phyloP scores from a whole-genome alignment of 345 rosid species.

The Bretschneidera sinensis region DNA sequence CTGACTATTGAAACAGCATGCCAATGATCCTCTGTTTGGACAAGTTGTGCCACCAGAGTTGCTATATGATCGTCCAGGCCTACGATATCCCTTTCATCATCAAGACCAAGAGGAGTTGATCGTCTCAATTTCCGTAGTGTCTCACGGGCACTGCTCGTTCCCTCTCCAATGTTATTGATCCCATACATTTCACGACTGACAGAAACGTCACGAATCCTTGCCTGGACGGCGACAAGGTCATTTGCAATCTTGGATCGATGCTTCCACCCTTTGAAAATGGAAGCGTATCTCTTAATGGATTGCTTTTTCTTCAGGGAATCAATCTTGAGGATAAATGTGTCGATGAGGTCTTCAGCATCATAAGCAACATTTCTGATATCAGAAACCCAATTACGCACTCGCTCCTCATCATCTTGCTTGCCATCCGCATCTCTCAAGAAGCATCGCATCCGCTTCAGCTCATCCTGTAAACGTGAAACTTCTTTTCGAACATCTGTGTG shows the following conservation, averaged over 20 bases:
- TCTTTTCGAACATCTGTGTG: conserved; percentile 13
- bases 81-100: conserved; percentile 20
- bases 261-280: conserved; percentile 7
- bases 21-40: conserved; percentile 10
- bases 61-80: conserved; percentile 23
- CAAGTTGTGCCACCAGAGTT: conserved; percentile 15
- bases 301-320: conserved; percentile 9
- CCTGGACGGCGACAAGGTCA: conserved; percentile 6
- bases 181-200: conserved; percentile 19
- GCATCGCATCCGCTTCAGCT: conserved; percentile 28
- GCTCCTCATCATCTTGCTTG: conserved; percentile 24
- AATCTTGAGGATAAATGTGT: conserved; percentile 16
- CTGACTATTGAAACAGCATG: conserved; percentile 34
- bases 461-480: conserved; percentile 20
- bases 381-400: conserved; percentile 30
- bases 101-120: conserved; percentile 22
- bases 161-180: conserved; percentile 16
- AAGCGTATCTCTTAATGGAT: conserved; percentile 10
- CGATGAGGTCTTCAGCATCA: conserved; percentile 33
- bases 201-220: conserved; percentile 18
- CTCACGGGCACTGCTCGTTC: conserved; percentile 13
- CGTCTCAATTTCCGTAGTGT: conserved; percentile 14
- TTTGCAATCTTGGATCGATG: conserved; percentile 11
- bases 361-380: conserved; percentile 28
- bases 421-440: conserved; percentile 34